Base-by-base conservation (phyloP, 2,329 filamentous ascomycete species). In the Harringtonia aguacate region DNA sequence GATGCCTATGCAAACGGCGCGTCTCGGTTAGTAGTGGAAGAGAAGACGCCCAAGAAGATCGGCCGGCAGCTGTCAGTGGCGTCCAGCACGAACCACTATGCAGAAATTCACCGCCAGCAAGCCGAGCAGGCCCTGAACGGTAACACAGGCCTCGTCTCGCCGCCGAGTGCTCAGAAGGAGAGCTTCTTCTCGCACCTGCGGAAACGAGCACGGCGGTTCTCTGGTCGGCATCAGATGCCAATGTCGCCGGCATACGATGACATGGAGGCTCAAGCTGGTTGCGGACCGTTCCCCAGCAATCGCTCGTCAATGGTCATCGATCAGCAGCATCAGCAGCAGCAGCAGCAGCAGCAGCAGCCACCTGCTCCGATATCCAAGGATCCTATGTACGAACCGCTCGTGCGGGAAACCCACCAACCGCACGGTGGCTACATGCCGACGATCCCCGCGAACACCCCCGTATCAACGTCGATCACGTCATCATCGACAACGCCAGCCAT, bases 101-200 rank as follows among this genome's bases (percentile, higher is more conserved):
- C 87, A 24, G 89, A 95, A 56, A 69, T 86, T 52, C 88, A 95
- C 60, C 77, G 90, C 44, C 86, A 90, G 64, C 87, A 97, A 62
- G 87, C 90, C 14, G 90, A 97, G 62, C 77, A 86, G 50, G 87
- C 88, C 31, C 72, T 97, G 37, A 95, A 88, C 58, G 92, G 89
- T 43, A 81, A 83, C 55, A 76, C 74, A 29, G 84, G 81, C 20
- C 69, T 89, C 21, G 79, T 76, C 15, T 92, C 87, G 7, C 86
- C 88, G 4, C 79, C 82, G 0, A 81, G 75, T 55, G 85, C 77
- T 17, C 85, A 88, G 45, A 94, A 94, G 58, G 92, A 98, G 62
- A 87, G 92, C 62, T 98, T 98, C 70, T 98, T 98, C 66, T 97
- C 92, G 1, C 92, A 98, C 60, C 73, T 98, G 8, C 79, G 92